These are phyloP conservation scores for Corylus heterophylla DNA, from an alignment of 306 rosid genomes.

Conservation along the genomic window DNA sequence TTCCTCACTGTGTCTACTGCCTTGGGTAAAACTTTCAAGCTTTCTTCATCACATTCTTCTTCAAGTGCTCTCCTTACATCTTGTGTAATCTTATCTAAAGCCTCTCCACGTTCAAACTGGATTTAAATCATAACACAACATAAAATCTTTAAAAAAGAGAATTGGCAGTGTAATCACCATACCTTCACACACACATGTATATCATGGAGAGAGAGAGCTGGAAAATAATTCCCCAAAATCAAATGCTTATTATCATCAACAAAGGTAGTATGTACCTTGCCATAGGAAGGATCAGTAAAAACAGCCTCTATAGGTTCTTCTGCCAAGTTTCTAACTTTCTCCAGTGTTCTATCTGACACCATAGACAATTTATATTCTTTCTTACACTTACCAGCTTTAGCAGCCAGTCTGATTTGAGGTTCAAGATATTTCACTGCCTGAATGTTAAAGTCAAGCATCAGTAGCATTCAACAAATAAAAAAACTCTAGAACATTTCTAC, in stretches of 20 bases:
- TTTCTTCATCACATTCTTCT: conserved; percentile 90
- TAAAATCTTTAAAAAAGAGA: conserved; percentile 14
- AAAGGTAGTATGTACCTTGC: conserved; percentile 58
- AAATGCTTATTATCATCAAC: conserved; percentile 6
- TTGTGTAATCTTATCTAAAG: conserved; percentile 75
- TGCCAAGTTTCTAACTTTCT: conserved; percentile 70
- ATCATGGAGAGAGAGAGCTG: neutral
- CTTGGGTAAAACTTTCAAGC: conserved; percentile 75
- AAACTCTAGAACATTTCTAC: neutral
- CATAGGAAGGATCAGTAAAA: conserved; percentile 89
- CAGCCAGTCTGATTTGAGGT: conserved; percentile 89
- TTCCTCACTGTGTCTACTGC: conserved; percentile 93
- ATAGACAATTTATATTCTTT: conserved; percentile 85
- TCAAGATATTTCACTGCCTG: conserved; percentile 92
- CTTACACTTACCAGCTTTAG: conserved; percentile 86
- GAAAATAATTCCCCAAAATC: neutral
- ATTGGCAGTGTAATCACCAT: neutral
- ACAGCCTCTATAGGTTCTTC: conserved; percentile 78
- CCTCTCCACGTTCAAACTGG: conserved; percentile 97
- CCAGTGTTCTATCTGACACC: conserved; percentile 73
- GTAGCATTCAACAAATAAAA: conserved; percentile 22
- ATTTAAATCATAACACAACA: conserved; percentile 26
- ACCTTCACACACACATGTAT: conserved; percentile 3
- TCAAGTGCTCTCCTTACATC: conserved; percentile 75
- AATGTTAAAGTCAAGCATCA: conserved; percentile 31